phyloP scores from a whole-genome alignment of 2,329 filamentous ascomycete species.

The Monosporascus cannonballus region DNA sequence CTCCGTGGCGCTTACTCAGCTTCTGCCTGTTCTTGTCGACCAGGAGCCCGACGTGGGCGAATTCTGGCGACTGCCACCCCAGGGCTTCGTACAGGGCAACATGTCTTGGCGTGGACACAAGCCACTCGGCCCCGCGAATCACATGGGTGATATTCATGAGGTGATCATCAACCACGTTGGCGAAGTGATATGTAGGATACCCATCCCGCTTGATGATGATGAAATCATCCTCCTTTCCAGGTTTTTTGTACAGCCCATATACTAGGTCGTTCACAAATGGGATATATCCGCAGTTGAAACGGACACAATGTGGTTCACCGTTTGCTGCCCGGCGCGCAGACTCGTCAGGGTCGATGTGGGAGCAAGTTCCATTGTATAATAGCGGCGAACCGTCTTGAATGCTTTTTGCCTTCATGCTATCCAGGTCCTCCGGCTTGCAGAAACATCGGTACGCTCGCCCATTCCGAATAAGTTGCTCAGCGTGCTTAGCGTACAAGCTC shows the following conservation, averaged over 20 bases:
- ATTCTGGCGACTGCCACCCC: slow-evolving; percentile 65
- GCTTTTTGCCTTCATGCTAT: slow-evolving; percentile 57
- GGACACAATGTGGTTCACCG: slow-evolving; percentile 69
- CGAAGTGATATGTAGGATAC: slow-evolving; percentile 92
- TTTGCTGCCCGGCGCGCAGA: slow-evolving; percentile 62
- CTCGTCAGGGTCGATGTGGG: slow-evolving; percentile 57
- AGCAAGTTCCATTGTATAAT: slow-evolving; percentile 61
- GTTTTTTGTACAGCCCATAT: slow-evolving; percentile 61
- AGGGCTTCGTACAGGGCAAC: slow-evolving; percentile 69
- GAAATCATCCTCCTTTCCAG: slow-evolving; percentile 64
- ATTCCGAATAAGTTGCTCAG: slow-evolving; percentile 59
- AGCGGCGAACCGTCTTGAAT: slow-evolving; percentile 43
- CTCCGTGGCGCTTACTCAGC: slow-evolving; percentile 75
- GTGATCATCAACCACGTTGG: slow-evolving; percentile 95
- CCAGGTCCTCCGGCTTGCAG: slow-evolving; percentile 68
- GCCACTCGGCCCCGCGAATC: slow-evolving; percentile 91
- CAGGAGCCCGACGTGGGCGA: slow-evolving; percentile 74
- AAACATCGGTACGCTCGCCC: slow-evolving; percentile 90
- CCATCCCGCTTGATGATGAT: slow-evolving; percentile 89
- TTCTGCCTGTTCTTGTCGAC: slow-evolving; percentile 65
- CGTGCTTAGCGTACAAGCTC: slow-evolving; percentile 64
- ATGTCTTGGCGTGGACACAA: slow-evolving; percentile 80
- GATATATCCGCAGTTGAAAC: slow-evolving; percentile 60
- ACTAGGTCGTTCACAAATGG: slow-evolving; percentile 71
- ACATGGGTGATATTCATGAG: slow-evolving; percentile 95